phyloP scores from a whole-genome alignment of 2,329 filamentous ascomycete species.

The Helminthosporium solani region DNA sequence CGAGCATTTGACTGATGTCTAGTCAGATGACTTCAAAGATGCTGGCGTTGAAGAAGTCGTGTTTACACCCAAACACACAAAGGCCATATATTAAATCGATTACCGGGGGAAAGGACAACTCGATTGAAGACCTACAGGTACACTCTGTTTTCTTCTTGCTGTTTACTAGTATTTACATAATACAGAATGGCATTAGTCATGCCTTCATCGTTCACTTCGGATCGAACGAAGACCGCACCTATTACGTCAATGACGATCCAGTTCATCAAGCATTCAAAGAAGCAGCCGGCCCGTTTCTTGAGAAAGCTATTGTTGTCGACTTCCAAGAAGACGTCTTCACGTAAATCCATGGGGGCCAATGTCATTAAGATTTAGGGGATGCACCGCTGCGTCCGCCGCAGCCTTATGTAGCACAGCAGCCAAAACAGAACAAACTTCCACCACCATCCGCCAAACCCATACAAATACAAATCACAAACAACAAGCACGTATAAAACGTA shows the following conservation, averaged over 20 bases:
- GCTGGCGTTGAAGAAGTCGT: slow-evolving; percentile 31
- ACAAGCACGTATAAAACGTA: too few species aligned
- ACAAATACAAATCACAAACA: too few species aligned
- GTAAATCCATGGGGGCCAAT: neutral
- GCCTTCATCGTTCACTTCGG: slow-evolving; percentile 48
- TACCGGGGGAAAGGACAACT: slow-evolving; percentile 35
- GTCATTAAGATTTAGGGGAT: neutral
- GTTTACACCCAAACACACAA: slow-evolving; percentile 28
- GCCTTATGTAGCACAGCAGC: neutral
- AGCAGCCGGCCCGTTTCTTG: slow-evolving; percentile 32
- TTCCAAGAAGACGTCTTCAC: slow-evolving; percentile 39
- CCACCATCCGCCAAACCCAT: too few species aligned
- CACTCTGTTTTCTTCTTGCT: neutral
- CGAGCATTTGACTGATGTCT: slow-evolving; percentile 1
- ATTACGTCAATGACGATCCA: slow-evolving; percentile 46
- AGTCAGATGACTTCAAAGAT: slow-evolving; percentile 32
- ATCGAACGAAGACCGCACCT: slow-evolving; percentile 45
- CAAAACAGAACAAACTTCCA: too few species aligned
- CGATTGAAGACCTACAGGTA: slow-evolving; percentile 38
- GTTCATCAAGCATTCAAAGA: slow-evolving; percentile 44
- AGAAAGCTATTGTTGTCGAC: slow-evolving; percentile 46
- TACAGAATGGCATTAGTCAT: slow-evolving; percentile 47
- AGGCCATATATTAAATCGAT: slow-evolving; percentile 33
- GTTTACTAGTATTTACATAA: neutral
- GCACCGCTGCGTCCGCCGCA: neutral